These are phyloP conservation scores for Globisporangium radiosum DNA, from an alignment of 352 stramenopile genomes.

Conservation along the genomic window DNA sequence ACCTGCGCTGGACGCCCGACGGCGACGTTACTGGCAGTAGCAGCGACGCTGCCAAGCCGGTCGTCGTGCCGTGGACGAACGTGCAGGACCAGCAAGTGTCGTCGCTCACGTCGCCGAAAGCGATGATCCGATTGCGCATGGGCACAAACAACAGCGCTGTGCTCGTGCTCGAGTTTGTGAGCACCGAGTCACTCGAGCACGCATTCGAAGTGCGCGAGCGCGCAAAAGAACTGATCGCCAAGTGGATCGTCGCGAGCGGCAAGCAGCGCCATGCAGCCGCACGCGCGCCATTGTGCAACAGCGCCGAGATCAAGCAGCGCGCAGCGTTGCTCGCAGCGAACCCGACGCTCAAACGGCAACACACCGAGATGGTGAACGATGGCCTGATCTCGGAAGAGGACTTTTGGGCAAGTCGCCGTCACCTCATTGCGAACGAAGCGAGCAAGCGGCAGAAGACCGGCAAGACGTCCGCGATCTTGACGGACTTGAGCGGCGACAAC, in stretches of 20 bases:
- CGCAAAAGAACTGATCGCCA: constrained; percentile 63
- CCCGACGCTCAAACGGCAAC: constrained; percentile 73
- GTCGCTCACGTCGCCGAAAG: constrained; percentile 60
- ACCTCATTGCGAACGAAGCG: constrained; percentile 78
- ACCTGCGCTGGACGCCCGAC: constrained; percentile 53
- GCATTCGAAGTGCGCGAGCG: constrained; percentile 65
- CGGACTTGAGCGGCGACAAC: constrained; percentile 68
- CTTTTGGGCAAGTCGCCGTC: constrained; percentile 77
- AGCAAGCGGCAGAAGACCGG: constrained; percentile 82
- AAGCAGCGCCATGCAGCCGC: constrained; percentile 14
- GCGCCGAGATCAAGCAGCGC: constrained; percentile 80
- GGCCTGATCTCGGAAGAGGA: constrained; percentile 82
- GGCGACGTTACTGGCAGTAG: neutral
- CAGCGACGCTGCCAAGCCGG: constrained; percentile 20
- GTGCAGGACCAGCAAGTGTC: constrained; percentile 82
- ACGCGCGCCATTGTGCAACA: constrained; percentile 43
- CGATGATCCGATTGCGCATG: constrained; percentile 77
- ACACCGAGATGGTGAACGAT: constrained; percentile 86
- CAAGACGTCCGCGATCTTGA: constrained; percentile 82
- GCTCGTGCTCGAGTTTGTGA: constrained; percentile 68
- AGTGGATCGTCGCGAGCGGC: constrained; percentile 36
- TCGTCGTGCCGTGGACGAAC: constrained; percentile 57
- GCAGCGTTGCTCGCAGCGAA: constrained; percentile 67
- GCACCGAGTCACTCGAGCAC: constrained; percentile 40
- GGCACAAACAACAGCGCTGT: constrained; percentile 48